phyloP scores from a whole-genome alignment of 2,329 filamentous ascomycete species.

The Fusarium tuaranense region DNA sequence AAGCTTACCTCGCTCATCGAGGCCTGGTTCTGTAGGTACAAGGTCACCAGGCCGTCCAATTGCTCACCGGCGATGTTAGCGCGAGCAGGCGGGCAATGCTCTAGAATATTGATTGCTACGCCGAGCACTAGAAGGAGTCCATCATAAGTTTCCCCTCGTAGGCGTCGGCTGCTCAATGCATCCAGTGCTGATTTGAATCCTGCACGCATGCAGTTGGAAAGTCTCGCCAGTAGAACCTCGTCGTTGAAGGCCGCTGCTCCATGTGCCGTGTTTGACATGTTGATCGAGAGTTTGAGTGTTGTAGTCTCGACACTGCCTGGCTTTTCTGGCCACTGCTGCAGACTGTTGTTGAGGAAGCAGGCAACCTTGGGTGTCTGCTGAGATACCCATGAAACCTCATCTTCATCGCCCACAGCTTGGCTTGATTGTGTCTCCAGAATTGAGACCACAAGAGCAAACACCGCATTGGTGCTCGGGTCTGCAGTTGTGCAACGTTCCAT shows the following conservation, averaged over 20 bases:
- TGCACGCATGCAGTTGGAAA: constrained; percentile 63
- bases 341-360: constrained; percentile 45
- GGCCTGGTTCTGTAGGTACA: constrained; percentile 77
- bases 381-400: constrained; percentile 37
- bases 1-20: constrained; percentile 74
- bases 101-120: constrained; percentile 87
- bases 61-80: constrained; percentile 52
- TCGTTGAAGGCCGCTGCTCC: constrained; percentile 78
- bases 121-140: constrained; percentile 82
- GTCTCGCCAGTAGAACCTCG: constrained; percentile 62
- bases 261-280: constrained; percentile 85
- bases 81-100: constrained; percentile 76
- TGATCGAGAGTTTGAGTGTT: constrained; percentile 75
- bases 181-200: constrained; percentile 62
- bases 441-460: constrained; percentile 59
- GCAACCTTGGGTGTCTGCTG: constrained; percentile 46
- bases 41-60: constrained; percentile 69
- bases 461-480: constrained; percentile 43
- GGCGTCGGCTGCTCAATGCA: constrained; percentile 61
- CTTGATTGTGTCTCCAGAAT: constrained; percentile 52
- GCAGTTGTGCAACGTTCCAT: constrained; percentile 36
- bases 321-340: constrained; percentile 47
- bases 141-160: constrained; percentile 69
- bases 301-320: constrained; percentile 44
- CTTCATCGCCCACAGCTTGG: constrained; percentile 37